Conservation (phyloP, 75 land plant genomes). For the Gnetum montanum region DNA sequence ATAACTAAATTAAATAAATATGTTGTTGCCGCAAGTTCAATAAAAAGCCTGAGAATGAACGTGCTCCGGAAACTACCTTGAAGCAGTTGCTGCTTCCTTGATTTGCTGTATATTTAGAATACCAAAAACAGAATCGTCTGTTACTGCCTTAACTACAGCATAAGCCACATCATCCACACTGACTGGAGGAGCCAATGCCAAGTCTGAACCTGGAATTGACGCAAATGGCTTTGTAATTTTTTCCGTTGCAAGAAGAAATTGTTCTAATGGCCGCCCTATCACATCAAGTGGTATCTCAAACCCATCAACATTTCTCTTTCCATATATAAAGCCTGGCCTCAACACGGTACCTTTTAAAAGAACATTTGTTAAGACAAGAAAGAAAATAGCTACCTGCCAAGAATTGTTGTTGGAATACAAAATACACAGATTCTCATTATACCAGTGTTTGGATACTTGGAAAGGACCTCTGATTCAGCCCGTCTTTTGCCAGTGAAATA, state of each 20-base stretch:
- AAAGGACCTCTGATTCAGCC: constrained; percentile 88
- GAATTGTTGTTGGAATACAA: no score
- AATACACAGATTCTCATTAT: not conserved
- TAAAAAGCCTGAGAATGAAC: no score
- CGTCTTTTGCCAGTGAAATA: constrained; percentile 90
- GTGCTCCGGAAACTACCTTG: no score
- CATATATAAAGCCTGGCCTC: constrained; percentile 94
- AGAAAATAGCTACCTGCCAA: not conserved
- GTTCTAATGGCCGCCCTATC: constrained; percentile 82
- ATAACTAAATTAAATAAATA: no score
- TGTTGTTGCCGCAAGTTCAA: no score
- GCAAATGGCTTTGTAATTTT: constrained; percentile 52
- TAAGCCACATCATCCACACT: constrained; percentile 89
- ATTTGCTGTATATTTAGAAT: constrained; percentile 87
- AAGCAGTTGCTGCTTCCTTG: constrained; percentile 70
- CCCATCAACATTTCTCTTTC: constrained; percentile 72
- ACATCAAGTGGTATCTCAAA: constrained; percentile 80
- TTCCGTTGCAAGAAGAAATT: constrained; percentile 47
- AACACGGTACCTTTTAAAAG: constrained; percentile 64
- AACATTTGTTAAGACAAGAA: not conserved
- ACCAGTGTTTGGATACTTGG: constrained; percentile 79
- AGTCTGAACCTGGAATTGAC: constrained; percentile 88
- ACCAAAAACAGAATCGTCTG: constrained; percentile 73
- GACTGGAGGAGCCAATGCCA: constrained; percentile 79
- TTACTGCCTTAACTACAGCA: constrained; percentile 65